These are phyloP conservation scores for Diplodia corticola DNA, from an alignment of 2,329 filamentous ascomycete species.

Conservation along the genomic window DNA sequence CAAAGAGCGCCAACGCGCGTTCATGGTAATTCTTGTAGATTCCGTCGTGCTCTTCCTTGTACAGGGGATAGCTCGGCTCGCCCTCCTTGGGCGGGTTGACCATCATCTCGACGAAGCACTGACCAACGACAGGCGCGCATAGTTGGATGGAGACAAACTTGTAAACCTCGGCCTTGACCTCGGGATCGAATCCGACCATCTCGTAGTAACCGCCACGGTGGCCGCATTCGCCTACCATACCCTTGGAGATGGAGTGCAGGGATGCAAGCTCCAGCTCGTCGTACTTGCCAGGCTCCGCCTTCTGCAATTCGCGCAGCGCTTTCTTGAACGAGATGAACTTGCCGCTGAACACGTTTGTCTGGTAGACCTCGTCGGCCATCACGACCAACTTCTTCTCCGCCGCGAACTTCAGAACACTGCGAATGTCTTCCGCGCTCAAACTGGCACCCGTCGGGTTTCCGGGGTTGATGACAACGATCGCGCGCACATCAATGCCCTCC, in stretches of 20 bases:
- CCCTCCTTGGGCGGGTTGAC: constrained; percentile 88
- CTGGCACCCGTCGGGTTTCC: constrained; percentile 95
- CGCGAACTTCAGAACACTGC: constrained; percentile 82
- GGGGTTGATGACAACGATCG: constrained; percentile 96
- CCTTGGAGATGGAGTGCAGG: constrained; percentile 92
- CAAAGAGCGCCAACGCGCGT: constrained; percentile 81
- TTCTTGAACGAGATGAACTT: constrained; percentile 96
- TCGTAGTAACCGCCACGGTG: constrained; percentile 98
- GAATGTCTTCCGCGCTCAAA: constrained; percentile 75
- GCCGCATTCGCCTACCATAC: constrained; percentile 98
- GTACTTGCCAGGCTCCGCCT: constrained; percentile 67
- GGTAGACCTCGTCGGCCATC: constrained; percentile 97
- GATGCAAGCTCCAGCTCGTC: constrained; percentile 86
- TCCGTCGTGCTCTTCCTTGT: constrained; percentile 78
- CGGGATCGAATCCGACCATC: constrained; percentile 80
- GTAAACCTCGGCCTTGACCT: constrained; percentile 92
- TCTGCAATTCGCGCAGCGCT: constrained; percentile 77
- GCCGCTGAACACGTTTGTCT: constrained; percentile 96
- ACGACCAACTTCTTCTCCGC: constrained; percentile 82
- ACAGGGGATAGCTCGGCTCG: constrained; percentile 79
- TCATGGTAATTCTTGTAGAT: constrained; percentile 78
- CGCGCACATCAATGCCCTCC: constrained; percentile 81
- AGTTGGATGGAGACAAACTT: constrained; percentile 98
- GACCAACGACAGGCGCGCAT: constrained; percentile 90
- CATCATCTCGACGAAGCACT: constrained; percentile 97